Conservation (phyloP, 768 basidiomycete species). For the Megacollybia marginata region DNA sequence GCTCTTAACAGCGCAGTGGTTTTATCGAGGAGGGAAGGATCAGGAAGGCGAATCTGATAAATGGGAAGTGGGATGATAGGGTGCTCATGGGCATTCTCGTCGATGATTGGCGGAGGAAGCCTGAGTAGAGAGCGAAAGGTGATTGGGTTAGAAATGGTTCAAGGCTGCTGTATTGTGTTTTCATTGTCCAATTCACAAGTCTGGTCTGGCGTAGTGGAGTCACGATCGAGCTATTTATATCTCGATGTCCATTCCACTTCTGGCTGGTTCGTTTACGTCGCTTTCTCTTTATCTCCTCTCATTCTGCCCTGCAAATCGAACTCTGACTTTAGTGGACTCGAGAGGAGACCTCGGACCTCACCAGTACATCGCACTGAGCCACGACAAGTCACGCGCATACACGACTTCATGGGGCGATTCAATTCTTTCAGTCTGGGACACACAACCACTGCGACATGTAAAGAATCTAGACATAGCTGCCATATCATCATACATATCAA, state of each 20-base stretch:
- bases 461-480: constrained; percentile 23
- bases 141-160: too few species aligned
- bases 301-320: constrained; percentile 33
- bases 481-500: constrained; percentile 43
- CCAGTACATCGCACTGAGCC: constrained; percentile 38
- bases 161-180: too few species aligned
- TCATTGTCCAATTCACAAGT: too few species aligned
- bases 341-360: constrained; percentile 42
- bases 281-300: constrained; percentile 42
- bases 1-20: constrained; percentile 16
- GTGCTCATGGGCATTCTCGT: constrained; percentile 30
- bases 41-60: constrained; percentile 25
- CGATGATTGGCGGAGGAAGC: constrained; percentile 40
- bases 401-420: constrained; percentile 49
- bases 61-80: constrained; percentile 29
- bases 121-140: too few species aligned
- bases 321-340: constrained; percentile 31
- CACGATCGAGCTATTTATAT: too few species aligned
- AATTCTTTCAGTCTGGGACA: constrained; percentile 35
- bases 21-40: constrained; percentile 32
- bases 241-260: constrained; percentile 7
- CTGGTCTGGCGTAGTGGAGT: too few species aligned
- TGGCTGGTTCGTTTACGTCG: constrained; percentile 46
- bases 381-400: constrained; percentile 29
- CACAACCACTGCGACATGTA: constrained; percentile 40